Percentiles rank a stretch among this genome's conserved stretches.
phyloP scores from a whole-genome alignment of 2,329 filamentous ascomycete genomes.

The Uncinocarpus reesii region DNA sequence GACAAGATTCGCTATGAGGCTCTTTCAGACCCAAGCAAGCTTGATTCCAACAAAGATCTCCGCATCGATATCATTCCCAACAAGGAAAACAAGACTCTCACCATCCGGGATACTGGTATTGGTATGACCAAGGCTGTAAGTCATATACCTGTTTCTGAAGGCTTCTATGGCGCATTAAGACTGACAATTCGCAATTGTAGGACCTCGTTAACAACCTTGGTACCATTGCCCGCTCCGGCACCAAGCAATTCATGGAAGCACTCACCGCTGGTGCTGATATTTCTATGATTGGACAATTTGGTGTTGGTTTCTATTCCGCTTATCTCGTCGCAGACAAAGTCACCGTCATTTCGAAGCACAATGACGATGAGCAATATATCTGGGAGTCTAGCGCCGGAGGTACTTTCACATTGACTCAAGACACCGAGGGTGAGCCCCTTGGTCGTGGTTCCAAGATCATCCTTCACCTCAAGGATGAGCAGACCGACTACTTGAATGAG shows the following conservation, averaged over 20 bases:
- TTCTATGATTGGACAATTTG: constrained; percentile 99
- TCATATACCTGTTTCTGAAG: constrained; percentile 24
- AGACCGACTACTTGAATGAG: constrained; percentile 97
- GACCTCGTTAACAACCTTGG: constrained; percentile 99
- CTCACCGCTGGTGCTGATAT: constrained; percentile 96
- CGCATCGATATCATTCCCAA: constrained; percentile 98
- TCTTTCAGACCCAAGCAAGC: constrained; percentile 91
- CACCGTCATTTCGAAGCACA: constrained; percentile 94
- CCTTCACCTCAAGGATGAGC: constrained; percentile 98
- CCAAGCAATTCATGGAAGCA: constrained; percentile 99
- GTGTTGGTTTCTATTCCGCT: constrained; percentile 99
- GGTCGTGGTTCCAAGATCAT: constrained; percentile 96
- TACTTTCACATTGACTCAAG: constrained; percentile 85
- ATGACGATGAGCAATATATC: constrained; percentile 99
- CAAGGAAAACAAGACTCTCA: constrained; percentile 95
- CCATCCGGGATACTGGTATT: constrained; percentile 95
- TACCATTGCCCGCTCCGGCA: constrained; percentile 97
- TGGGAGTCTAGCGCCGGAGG: constrained; percentile 98
- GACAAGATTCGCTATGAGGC: constrained; percentile 99
- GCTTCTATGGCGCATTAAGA: too few relatives aligned
- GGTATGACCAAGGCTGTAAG: constrained; percentile 99
- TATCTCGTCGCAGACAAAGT: constrained; percentile 98
- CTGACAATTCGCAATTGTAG: constrained; percentile 33
- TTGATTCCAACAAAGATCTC: constrained; percentile 95
- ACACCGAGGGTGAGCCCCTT: constrained; percentile 81